These are phyloP conservation scores for Nitzschia palea DNA, from an alignment of 108 stramenopile species.

Conservation along the genomic window DNA sequence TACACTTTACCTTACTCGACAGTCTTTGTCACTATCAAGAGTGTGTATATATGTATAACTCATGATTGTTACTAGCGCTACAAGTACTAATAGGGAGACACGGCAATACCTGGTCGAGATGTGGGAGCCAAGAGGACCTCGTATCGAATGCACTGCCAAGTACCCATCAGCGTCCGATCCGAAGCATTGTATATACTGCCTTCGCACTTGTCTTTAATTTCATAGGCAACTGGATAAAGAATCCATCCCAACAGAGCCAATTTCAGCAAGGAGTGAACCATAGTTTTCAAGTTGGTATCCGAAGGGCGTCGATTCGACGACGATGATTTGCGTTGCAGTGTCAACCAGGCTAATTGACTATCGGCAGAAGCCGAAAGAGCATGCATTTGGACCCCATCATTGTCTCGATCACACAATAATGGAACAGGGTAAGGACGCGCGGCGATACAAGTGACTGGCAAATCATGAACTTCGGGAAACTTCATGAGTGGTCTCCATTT, in stretches of 20 bases:
- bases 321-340: slow-evolving; percentile 40
- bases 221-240: slow-evolving; percentile 27
- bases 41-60: neutral
- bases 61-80: neutral
- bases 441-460: slow-evolving; percentile 85
- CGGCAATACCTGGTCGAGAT: slow-evolving; percentile 37
- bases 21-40: too few species aligned
- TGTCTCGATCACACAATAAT: slow-evolving; percentile 61
- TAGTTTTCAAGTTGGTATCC: slow-evolving; percentile 2
- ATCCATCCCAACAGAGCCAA: slow-evolving; percentile 20
- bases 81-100: slow-evolving; percentile 42
- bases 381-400: slow-evolving; percentile 62
- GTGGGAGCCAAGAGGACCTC: slow-evolving; percentile 43
- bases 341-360: slow-evolving; percentile 65
- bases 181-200: neutral
- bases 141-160: slow-evolving; percentile 25
- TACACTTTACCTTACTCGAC: neutral
- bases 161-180: slow-evolving; percentile 14
- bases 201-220: slow-evolving; percentile 31
- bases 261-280: slow-evolving; percentile 16
- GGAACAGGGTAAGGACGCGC: slow-evolving; percentile 67
- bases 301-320: slow-evolving; percentile 1
- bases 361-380: slow-evolving; percentile 80
- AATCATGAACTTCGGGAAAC: slow-evolving; percentile 78
- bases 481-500: slow-evolving; percentile 47